Evolutionary conservation across 345 rosid genomes (phyloP), one percentile per base, ranked within the genome.

Genomic region (Syzygium aqueum): DNA sequence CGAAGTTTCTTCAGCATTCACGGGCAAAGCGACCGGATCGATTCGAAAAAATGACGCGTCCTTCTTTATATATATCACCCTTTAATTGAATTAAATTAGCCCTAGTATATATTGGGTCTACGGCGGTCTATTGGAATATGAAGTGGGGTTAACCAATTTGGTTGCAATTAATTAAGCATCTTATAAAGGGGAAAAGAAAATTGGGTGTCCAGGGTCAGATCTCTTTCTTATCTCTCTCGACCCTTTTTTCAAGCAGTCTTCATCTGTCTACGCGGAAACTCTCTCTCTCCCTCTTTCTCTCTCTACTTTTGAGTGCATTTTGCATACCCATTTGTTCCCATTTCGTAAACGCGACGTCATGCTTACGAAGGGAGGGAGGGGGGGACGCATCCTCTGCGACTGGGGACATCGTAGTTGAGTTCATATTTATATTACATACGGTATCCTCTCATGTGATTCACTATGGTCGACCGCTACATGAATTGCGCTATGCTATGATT

Each of bases 181-280:
- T 77, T 77, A 16, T 12, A 33, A 53, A 3, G 27, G 5, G 23
- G 13, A 85, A 59, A 27, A 65, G 12, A 51, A 43, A 52, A 88
- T 13, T 5, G 46, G 46, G 46, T 6, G 46, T 43, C 27, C 30
- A 13, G 85, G 85, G 67, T 85, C 86, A 56, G 51, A 16, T n/a
- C 40, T 57, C 51, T 85, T 85, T 54, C 59, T 28, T 40, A 56
- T 30, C 17, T 54, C 37, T 33, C 53, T 67, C 87, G 89, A 87
- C 63, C 88, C 86, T 88, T 61, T 88, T 85, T 57, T 88, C 85
- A 82, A 84, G 88, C 86, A 84, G 77, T 78, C 86, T 84, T 88
- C 86, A 96, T 95, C 98, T 92, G 93, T 95, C 93, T 89, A 97
- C 99, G 99, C 98, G 99, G 85, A 93, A 95, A 95, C 96, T 86